Conservation (phyloP, 2,329 filamentous ascomycete genomes). For the Lasiodiplodia citricola region DNA sequence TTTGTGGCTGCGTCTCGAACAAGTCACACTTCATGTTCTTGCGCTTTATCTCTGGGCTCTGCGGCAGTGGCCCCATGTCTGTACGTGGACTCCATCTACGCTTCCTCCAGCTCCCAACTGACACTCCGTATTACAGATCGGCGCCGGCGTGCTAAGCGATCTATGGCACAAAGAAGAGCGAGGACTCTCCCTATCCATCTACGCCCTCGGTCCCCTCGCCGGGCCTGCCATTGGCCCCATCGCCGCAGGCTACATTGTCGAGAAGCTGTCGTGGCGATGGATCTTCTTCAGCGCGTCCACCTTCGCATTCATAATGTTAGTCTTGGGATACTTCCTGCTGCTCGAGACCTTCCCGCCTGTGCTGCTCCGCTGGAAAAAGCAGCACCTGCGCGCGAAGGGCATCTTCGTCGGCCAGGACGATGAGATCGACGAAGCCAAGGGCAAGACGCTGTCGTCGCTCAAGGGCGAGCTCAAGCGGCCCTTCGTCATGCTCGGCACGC, state of each 20-base stretch:
- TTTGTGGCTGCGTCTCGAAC: constrained; percentile 42
- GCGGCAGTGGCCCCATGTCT: constrained; percentile 29
- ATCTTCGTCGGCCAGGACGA: not conserved
- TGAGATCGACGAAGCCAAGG: not conserved
- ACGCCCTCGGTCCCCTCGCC: constrained; percentile 46
- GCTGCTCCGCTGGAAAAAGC: constrained; percentile 52
- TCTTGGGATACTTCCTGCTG: constrained; percentile 28
- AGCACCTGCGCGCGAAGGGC: constrained; percentile 28
- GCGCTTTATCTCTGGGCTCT: constrained; percentile 8
- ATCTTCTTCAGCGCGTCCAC: constrained; percentile 36
- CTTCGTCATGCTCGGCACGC: constrained; percentile 29
- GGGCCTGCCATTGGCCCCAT: constrained; percentile 57
- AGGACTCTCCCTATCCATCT: constrained; percentile 59
- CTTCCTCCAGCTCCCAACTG: not conserved
- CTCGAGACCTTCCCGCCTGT: constrained; percentile 38
- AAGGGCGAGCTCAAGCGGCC: constrained; percentile 31
- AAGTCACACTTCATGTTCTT: constrained; percentile 41
- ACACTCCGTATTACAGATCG: not conserved
- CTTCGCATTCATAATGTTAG: constrained; percentile 35
- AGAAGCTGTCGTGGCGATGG: constrained; percentile 32
- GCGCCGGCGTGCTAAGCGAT: constrained; percentile 36
- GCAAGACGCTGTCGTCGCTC: constrained; percentile 27
- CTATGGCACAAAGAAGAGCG: constrained; percentile 40
- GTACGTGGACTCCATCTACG: constrained; percentile 34
- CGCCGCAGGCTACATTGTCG: constrained; percentile 54